Conservation (phyloP, 352 stramenopile species). For the Nothophytophthora sp. region DNA sequence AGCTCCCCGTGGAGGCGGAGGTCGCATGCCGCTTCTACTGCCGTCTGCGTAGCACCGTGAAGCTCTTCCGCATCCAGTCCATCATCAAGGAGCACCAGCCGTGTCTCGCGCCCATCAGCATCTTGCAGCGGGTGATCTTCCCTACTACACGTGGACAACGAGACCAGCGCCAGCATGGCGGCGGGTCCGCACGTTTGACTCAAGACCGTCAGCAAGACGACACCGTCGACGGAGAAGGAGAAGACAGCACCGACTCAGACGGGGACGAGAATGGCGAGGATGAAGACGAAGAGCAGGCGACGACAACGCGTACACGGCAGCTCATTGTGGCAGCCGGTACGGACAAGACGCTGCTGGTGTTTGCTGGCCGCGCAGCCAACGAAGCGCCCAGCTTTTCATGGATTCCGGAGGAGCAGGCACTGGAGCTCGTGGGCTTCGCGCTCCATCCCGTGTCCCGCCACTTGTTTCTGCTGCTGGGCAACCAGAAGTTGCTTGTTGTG, state of each 20-base stretch:
- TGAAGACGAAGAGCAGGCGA: not conserved
- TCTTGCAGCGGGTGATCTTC: slow-evolving; percentile 52
- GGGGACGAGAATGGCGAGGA: slow-evolving; percentile 15
- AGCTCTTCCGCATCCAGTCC: slow-evolving; percentile 65
- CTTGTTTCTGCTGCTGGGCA: slow-evolving; percentile 63
- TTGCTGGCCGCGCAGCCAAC: slow-evolving; percentile 42
- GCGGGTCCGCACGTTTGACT: not conserved
- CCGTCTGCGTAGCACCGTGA: slow-evolving; percentile 52
- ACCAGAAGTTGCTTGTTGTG: slow-evolving; percentile 53
- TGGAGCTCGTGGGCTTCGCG: slow-evolving; percentile 63
- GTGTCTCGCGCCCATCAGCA: slow-evolving; percentile 52
- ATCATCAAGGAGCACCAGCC: slow-evolving; percentile 70
- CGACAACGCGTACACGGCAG: slow-evolving; percentile 20
- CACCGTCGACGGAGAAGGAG: slow-evolving; percentile 1
- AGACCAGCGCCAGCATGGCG: not conserved
- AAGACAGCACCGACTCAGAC: slow-evolving; percentile 16
- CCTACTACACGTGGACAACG: slow-evolving; percentile 8
- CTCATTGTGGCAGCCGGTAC: slow-evolving; percentile 59
- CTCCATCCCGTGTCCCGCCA: slow-evolving; percentile 49
- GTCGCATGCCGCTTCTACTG: slow-evolving; percentile 58
- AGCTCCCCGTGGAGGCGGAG: slow-evolving; percentile 14
- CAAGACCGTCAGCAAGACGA: slow-evolving; percentile 2
- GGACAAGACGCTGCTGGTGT: slow-evolving; percentile 73
- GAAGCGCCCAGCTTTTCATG: slow-evolving; percentile 68
- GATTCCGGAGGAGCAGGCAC: slow-evolving; percentile 63